phyloP scores from a whole-genome alignment of 768 basidiomycete genomes.

The Fomitopsis serialis region DNA sequence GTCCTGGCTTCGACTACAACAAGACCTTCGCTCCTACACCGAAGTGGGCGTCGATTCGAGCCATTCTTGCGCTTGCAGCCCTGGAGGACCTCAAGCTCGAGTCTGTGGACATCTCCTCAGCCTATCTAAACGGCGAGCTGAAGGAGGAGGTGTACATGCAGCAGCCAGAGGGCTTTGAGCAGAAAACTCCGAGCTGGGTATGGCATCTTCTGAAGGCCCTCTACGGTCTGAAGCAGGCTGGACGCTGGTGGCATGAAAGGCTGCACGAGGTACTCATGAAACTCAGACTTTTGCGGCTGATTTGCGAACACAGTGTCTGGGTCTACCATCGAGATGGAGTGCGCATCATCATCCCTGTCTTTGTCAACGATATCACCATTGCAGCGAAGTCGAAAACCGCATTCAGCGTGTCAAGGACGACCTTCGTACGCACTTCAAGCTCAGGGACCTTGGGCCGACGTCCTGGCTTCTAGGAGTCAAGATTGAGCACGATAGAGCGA shows the following conservation, averaged over 20 bases:
- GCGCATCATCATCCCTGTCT: constrained; percentile 4
- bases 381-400: constrained; percentile 18
- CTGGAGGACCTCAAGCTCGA: constrained; percentile 20
- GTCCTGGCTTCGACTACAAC: constrained; percentile 28
- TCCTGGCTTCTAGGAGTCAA: constrained; percentile 7
- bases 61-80: constrained; percentile 21
- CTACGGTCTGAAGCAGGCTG: constrained; percentile 40
- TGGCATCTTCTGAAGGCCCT: constrained; percentile 24
- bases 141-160: constrained; percentile 24
- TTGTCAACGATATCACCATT: no score
- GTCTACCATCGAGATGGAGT: neutral
- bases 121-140: constrained; percentile 25
- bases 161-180: constrained; percentile 20
- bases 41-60: constrained; percentile 17
- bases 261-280: constrained; percentile 17
- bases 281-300: constrained; percentile 18
- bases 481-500: constrained; percentile 4
- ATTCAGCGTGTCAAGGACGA: constrained; percentile 3
- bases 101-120: constrained; percentile 21
- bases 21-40: constrained; percentile 27
- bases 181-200: constrained; percentile 6
- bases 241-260: constrained; percentile 31
- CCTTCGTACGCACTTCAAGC: neutral
- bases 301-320: constrained; percentile 23
- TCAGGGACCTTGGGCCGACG: neutral